Base-by-base conservation (phyloP, 192 early-diverging fungal species). In the Coemansia sp. region DNA sequence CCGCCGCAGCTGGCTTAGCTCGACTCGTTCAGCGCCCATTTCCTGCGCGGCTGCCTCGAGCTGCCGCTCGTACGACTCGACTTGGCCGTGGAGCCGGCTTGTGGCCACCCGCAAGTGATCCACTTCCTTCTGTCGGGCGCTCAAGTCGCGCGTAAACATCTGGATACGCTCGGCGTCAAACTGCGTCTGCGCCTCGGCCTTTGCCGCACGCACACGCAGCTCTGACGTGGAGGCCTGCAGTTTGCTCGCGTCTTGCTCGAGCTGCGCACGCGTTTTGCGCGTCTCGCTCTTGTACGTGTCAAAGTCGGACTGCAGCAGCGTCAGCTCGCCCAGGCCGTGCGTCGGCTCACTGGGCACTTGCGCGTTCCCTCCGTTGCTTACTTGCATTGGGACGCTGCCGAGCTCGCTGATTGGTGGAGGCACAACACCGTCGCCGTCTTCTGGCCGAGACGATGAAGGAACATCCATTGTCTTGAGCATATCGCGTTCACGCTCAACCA, bases 261-360 rank as follows among this genome's bases (percentile, higher is more conserved):
- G 73, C 50, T 76, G 69, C 40, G 72, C 66, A 25, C 75, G 84
- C 57, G 88, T 88, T 11, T 72, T 74, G 15, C 81, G 83, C 8
- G 82, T 82, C 68, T 93, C 89, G 49, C 72, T 82, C 48, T 85
- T 78, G 70, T 88, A 91, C 7, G 71, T 66, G 57, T 91, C 87
- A 72, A 85, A 90, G 25, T 87, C 84, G 46, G 68, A 62, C 72
- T 89, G 86, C 12, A 87, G 80, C 9, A 69, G 65, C 36, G 78
- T 69, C 20, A 87, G 54, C 1, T 63, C 61, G n/a, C 60, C 68
- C 19, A 9, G 8, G 17, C 25, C 49, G 6, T n/a, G 31, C 6
- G 21, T 19, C 9, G 20, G 31, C 12, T 9, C 55, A 12, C 55
- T 34, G 54, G 25, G 23, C 25, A 14, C 52, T 8, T 31, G 31